Evolutionary conservation across 306 rosid genomes (phyloP), one percentile per base, ranked within the genome.

Genomic region (Gastrolobium villosum): DNA sequence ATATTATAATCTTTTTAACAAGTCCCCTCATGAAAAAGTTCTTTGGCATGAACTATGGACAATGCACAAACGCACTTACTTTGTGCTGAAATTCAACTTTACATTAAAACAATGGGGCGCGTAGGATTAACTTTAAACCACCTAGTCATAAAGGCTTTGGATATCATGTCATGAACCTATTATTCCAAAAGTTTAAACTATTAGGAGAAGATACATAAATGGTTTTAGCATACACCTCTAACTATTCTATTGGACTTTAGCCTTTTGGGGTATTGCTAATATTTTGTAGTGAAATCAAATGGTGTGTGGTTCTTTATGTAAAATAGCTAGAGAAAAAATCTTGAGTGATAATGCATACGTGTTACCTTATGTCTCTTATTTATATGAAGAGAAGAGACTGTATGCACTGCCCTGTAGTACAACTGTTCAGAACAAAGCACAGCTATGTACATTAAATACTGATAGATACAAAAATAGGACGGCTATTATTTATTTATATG

Each of bases 301-400:
- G 37, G 30, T 10, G 14, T 28, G 20, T 45, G 41, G 10, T 46
- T 9, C 60, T 49, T 9, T 14, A 49, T 46, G 57, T 31, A 31
- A 31, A 69, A 30, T 15, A 48, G 31, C 28, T 68, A 6, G 44
- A 0, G 60, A 48, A 14, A 30, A 34, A 48, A 43, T 37, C 67
- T 7, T 43, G 15, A 37, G 5, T 37, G 35, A 64, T 15, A 37
- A 14, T 39, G n/a, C 32, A 15, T 56, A 64, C 4, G 6, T 20
- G 26, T 15, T 7, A 5, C 20, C 5, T 37, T 36, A 30, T 28
- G 2, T 40, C 44, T 61, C 43, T 14, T 34, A 32, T 28, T 44
- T 8, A 5, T 66, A 9, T 40, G 11, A 66, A 66, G 53, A 65
- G 43, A 62, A 37, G 56, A 43, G 39, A 54, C 49, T 67, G 40